These are phyloP conservation scores for Eragrostis tef DNA, from an alignment of 202 grass and related monocot genomes.

Conservation along the genomic window DNA sequence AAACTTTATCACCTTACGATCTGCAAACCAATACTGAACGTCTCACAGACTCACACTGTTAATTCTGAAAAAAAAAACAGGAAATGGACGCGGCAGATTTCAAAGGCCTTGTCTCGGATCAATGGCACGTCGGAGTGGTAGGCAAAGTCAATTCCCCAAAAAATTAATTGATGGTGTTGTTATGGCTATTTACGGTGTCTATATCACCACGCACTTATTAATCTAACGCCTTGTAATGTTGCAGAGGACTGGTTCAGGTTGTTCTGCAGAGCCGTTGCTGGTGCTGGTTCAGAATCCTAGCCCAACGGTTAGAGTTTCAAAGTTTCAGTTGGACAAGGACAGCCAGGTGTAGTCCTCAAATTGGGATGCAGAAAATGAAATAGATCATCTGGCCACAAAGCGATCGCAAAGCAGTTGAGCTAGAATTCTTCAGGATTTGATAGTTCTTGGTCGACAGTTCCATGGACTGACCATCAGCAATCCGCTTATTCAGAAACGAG, in stretches of 20 bases:
- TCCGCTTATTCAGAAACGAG: neutral
- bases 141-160: conserved; percentile 29
- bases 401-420: neutral
- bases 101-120: conserved; percentile 74
- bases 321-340: conserved; percentile 44
- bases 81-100: conserved; percentile 83
- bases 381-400: conserved; percentile 39
- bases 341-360: conserved; percentile 38
- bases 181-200: neutral
- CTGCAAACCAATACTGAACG: neutral
- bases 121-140: conserved; percentile 98
- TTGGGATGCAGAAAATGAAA: neutral
- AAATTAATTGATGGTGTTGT: neutral
- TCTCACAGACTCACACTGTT: neutral
- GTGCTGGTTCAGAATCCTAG: conserved; percentile 90
- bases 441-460: conserved; percentile 19
- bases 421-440: conserved; percentile 30
- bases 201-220: neutral
- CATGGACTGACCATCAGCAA: conserved; percentile 5
- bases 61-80: conserved; percentile 45
- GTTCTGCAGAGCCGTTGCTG: conserved; percentile 59
- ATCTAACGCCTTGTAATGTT: conserved; percentile 34
- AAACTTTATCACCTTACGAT: neutral
- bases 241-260: conserved; percentile 65
- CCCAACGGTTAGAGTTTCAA: conserved; percentile 36